Conservation (phyloP, 2,329 filamentous ascomycete genomes). For the Pseudogymnoascus sp. region DNA sequence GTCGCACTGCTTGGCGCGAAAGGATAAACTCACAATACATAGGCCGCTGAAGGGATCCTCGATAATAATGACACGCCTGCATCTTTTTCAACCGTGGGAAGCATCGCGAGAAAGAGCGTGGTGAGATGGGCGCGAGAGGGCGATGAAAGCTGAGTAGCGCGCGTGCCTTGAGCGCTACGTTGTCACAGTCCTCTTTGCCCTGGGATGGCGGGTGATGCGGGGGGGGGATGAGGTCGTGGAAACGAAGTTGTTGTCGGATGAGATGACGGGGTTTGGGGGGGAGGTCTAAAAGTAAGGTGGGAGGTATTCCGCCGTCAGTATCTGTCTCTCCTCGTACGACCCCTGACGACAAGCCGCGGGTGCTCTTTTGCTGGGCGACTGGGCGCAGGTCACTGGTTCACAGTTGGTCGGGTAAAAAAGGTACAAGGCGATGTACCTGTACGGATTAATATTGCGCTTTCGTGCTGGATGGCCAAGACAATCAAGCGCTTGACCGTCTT, state of each 20-base stretch:
- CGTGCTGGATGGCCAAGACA: background rate
- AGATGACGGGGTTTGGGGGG: background rate
- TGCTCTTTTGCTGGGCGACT: background rate
- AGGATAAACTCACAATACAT: background rate
- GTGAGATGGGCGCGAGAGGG: background rate
- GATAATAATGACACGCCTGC: background rate
- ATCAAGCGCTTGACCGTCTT: background rate
- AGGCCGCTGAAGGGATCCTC: background rate
- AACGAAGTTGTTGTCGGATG: background rate
- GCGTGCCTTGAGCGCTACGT: background rate
- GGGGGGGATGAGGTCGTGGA: background rate
- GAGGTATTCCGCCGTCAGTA: background rate
- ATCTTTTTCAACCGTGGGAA: background rate
- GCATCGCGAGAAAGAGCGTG: background rate
- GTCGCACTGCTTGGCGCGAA: background rate
- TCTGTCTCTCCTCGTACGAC: background rate
- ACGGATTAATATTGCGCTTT: background rate
- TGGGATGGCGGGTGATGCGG: background rate
- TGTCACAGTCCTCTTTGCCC: background rate
- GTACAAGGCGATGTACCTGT: background rate
- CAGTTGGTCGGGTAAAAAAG: background rate
- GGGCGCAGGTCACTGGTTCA: background rate
- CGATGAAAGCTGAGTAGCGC: background rate
- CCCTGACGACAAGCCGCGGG: slow-evolving; percentile 1
- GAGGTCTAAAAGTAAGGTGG: background rate